These are phyloP conservation scores for Pulveroboletus sp. DNA, from an alignment of 768 basidiomycete species.

Conservation along the genomic window DNA sequence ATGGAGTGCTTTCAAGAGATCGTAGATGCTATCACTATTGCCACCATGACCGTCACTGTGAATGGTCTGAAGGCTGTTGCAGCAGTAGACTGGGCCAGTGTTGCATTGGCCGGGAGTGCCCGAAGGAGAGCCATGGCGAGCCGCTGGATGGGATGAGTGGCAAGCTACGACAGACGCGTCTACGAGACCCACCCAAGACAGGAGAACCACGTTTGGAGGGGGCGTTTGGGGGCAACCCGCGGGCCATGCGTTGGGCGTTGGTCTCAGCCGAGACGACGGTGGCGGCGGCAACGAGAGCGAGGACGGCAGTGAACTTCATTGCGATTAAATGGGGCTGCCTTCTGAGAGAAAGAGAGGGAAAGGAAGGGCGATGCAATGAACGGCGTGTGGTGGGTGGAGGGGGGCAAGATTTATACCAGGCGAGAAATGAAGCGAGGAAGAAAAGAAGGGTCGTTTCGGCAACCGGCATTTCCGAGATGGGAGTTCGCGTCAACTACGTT, in stretches of 20 bases:
- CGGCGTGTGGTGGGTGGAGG: background rate
- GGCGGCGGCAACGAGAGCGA: conserved; percentile 37
- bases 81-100: conserved; percentile 19
- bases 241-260: conserved; percentile 51
- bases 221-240: conserved; percentile 45
- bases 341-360: background rate
- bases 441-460: conserved; percentile 15
- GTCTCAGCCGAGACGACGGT: conserved; percentile 41
- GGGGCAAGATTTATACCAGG: conserved; percentile 9
- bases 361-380: background rate
- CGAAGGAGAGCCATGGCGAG: conserved; percentile 36
- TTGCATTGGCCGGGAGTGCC: conserved; percentile 21
- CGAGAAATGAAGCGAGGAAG: background rate
- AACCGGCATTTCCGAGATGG: background rate
- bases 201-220: conserved; percentile 36
- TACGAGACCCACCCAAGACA: conserved; percentile 27
- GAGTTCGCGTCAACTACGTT: too few species aligned
- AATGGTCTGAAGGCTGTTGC: background rate
- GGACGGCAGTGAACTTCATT: conserved; percentile 28
- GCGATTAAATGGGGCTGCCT: background rate
- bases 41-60: background rate
- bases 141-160: conserved; percentile 26
- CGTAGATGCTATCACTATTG: background rate
- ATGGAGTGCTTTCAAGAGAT: background rate
- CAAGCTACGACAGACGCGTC: background rate